Base-by-base conservation (phyloP, 1,284 basidiomycete species). In the Hemileia vastatrix region DNA sequence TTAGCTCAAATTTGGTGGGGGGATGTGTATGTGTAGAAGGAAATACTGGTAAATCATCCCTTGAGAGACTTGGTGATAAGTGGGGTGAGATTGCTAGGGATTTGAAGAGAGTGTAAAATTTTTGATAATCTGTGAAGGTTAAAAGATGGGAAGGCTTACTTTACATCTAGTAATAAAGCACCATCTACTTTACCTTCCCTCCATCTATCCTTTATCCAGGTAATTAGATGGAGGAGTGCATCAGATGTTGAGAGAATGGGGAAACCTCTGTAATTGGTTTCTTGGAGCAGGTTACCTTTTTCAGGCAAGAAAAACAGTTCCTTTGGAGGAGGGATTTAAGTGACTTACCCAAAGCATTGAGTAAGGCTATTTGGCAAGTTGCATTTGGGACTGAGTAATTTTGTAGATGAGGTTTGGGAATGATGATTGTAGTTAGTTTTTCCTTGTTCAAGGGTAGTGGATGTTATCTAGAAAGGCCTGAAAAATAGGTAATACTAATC, bases 131-230 rank as follows among this genome's bases (percentile, higher is more conserved):
- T 15, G 43, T 40, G 11, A 1, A 8, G 1, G 6, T 60, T 36
- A 0, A 60, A 50, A 2, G 36, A 60, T 6, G 57, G 57, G 23
- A 51, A 60, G 1, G 57, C 57, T 1, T 49, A 50, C 21, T 45
- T 60, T 2, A 60, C 43, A 21, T 56, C 43, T 4, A 56, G 43
- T 13, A 56, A 56, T 5, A 56, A 13, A 21, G 6, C 43, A 0
- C 33, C 36, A 0, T 44, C 57, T 6, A 15, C 27, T 31, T 60
- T 60, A 2, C 57, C 57, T 13, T 52, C 23, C n/a, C 11, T 11
- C 57, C 57, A 59, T 23, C 52, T 48, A 18, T n/a, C 11, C 21
- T 52, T 51, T 2, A 49, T 44, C 57, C 57, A 59, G 6, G 21
- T 36, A 19, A 15, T 11, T 19, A 48, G 13, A 8, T 2, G 11